A percentile compares a stretch with the other conserved stretches of the same genome.
Conservation (phyloP, 2,329 filamentous ascomycete species). For the Botrytis cinerea region DNA sequence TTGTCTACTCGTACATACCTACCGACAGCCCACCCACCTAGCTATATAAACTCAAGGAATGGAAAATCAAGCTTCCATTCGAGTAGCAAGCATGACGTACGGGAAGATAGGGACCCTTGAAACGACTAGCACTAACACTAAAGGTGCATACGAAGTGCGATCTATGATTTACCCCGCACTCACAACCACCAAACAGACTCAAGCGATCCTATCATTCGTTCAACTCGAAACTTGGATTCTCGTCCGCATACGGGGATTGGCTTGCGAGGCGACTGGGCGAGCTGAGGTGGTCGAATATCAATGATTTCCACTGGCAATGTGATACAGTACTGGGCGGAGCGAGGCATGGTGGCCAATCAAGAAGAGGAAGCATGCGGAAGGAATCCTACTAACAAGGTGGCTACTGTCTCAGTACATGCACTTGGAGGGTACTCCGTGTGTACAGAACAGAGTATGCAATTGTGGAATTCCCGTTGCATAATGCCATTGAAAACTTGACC, state of each 20-base stretch:
- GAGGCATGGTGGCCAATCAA: background rate
- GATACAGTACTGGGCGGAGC: background rate
- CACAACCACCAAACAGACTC: background rate
- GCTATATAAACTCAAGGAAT: slow-evolving; percentile 2
- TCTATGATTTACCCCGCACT: slow-evolving; percentile 3
- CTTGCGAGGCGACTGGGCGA: background rate
- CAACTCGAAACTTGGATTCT: slow-evolving; percentile 9
- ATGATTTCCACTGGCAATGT: slow-evolving; percentile 1
- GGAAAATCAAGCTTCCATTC: slow-evolving; percentile 4
- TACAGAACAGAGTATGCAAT: background rate
- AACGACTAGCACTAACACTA: background rate
- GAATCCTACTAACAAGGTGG: background rate
- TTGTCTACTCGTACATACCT: background rate
- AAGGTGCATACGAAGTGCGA: background rate
- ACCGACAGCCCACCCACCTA: background rate
- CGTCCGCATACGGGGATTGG: background rate
- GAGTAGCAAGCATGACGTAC: slow-evolving; percentile 15
- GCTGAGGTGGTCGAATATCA: background rate
- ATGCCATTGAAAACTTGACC: background rate
- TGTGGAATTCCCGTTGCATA: background rate
- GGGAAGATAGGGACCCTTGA: slow-evolving; percentile 6
- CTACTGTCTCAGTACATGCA: background rate
- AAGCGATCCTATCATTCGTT: slow-evolving; percentile 3
- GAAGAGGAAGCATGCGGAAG: background rate
- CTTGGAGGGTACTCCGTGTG: background rate